Evolutionary conservation across 306 rosid genomes (phyloP), one percentile per base, ranked within the genome.

Genomic region (Dryas drummondii): DNA sequence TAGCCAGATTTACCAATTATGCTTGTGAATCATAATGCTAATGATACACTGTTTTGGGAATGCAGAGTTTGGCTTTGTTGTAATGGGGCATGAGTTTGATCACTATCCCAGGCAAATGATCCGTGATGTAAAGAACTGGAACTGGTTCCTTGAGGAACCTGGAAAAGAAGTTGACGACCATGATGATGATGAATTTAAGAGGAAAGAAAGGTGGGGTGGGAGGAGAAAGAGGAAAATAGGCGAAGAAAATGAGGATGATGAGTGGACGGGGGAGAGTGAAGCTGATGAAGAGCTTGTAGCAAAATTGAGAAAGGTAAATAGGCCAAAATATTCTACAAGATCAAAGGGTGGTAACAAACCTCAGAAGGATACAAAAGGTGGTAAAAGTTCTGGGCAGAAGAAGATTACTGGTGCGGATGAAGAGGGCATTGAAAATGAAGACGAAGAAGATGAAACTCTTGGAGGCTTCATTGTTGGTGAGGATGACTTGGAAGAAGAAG

Each of bases 51-150:
- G 3, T 22, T 71, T 81, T 77, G 64, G 70, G 68, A 68, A 76
- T 86, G 86, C 90, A 91, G 97, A 88, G 89, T 87, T 91, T 79
- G 98, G 97, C 68, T 93, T 93, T 78, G 70, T 91, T 58, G 86
- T 73, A 68, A 85, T 77, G 83, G 92, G 91, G 53, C 94, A 88
- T 50, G 98, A 91, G 74, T 94, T 94, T 76, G 98, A 94, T 41
- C 63, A 12, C 70, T 94, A 86, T 79, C 92, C 96, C 41, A 89
- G 79, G 78, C 88, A 77, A 49, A 83, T 75, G 88, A 79, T 91
- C 51, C 83, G 79, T 32, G 83, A 83, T 44, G 70, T 67, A 5
- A 84, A 82, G 86, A 53, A 79, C 65, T 94, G 98, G 98, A 76
- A 88, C 48, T 94, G 98, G 98, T 91, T 90, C 70, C 84, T 94